Evolutionary conservation across 768 basidiomycete genomes (phyloP), one percentile per base, ranked within the genome.

Genomic region (Solioccasus polychromus): DNA sequence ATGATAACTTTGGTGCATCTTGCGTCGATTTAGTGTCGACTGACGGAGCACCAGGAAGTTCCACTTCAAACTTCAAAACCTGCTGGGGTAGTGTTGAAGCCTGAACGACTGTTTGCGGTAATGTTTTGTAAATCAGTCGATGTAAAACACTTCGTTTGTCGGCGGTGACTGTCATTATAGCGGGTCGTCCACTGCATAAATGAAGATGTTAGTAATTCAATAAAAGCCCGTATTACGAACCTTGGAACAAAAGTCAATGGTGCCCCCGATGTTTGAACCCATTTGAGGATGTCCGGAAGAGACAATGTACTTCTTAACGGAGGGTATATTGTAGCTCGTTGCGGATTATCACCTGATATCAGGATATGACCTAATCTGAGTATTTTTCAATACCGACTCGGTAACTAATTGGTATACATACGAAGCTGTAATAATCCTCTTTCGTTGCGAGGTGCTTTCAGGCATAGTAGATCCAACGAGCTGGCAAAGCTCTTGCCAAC

Each of bases 331-430:
- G 62, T 69, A 7, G 62, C 51, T 28, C 61, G 68, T 40, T 68
- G 63, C 30, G 63, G 64, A 26, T 58, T 43, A n/a, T 65, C 54
- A 8, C 60, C 45, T 3, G 73, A 66, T 42, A 82, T 62, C n/a
- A 88, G 65, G 12, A 84, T 43, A 55, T 88, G 83, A 0, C 85
- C 85, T 28, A 79, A 59, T 25, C 85, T 88, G 41, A 35, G 35
- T 18, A 19, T 31, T 29, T 25, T 46, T 45, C 17, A 55, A 31
- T 51, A 42, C 45, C 15, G 5, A 29, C 51, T 32, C 15, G 8
- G 10, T 12, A n/a, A 42, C 8, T 18, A 23, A 39, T 39, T 20
- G 25, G 32, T 11, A 38, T 22, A 11, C 43, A 38, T 63, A 77
- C 76, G 70, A 74, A 22, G 76, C 76, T 4, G 63, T 63, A 23